phyloP scores from a whole-genome alignment of 768 basidiomycete genomes.

The Leccinum imitatum region DNA sequence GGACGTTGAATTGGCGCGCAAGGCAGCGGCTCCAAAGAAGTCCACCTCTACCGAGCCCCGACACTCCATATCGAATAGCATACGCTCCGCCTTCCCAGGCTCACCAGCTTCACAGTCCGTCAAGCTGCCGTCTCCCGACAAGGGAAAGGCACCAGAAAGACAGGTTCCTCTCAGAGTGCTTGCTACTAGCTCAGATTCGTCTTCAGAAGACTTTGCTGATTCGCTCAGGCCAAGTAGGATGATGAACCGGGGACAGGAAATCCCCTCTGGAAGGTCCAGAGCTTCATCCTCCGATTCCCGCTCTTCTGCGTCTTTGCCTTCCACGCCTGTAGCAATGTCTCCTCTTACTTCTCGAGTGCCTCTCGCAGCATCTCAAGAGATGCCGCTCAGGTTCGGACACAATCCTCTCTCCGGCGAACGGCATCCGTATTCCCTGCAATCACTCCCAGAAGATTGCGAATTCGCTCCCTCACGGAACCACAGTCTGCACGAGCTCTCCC shows the following conservation, averaged over 20 bases:
- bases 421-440: slow-evolving; percentile 35
- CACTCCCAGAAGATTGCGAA: slow-evolving; percentile 54
- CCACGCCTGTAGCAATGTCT: slow-evolving; percentile 20
- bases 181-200: slow-evolving; percentile 24
- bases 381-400: slow-evolving; percentile 27
- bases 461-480: slow-evolving; percentile 26
- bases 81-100: slow-evolving; percentile 55
- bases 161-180: not conserved
- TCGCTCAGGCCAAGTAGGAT: slow-evolving; percentile 7
- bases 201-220: slow-evolving; percentile 22
- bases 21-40: slow-evolving; percentile 26
- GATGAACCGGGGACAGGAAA: slow-evolving; percentile 5
- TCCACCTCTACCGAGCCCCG: slow-evolving; percentile 31
- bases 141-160: slow-evolving; percentile 16
- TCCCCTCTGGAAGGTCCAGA: slow-evolving; percentile 18
- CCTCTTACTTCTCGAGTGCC: slow-evolving; percentile 21
- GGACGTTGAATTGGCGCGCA: slow-evolving; percentile 61
- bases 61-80: slow-evolving; percentile 50
- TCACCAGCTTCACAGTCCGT: slow-evolving; percentile 26
- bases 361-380: slow-evolving; percentile 24
- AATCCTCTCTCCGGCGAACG: slow-evolving; percentile 26
- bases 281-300: slow-evolving; percentile 24
- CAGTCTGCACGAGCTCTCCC: slow-evolving; percentile 1
- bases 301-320: slow-evolving; percentile 27
- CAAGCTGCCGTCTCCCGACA: slow-evolving; percentile 5